These are phyloP conservation scores for Heliamphora pulchella DNA, from an alignment of 179 eudicot genomes.

Conservation along the genomic window DNA sequence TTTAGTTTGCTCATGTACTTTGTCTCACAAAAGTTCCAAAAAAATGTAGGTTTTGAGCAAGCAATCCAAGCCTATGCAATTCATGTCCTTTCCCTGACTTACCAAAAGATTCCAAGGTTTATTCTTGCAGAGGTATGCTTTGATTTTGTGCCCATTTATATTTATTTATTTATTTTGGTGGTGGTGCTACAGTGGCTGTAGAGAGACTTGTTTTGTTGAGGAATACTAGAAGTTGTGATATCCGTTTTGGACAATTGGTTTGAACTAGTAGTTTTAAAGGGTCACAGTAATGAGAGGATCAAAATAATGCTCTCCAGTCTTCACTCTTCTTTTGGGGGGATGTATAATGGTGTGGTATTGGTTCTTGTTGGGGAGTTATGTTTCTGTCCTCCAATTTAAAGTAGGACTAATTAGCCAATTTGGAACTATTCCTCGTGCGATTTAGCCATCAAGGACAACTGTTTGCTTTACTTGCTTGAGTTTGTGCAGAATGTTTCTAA, in stretches of 20 bases:
- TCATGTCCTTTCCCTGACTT: conserved; percentile 79
- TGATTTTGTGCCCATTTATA: background rate
- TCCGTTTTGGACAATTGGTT: background rate
- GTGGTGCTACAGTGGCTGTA: background rate
- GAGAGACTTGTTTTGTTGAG: background rate
- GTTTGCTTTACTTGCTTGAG: background rate
- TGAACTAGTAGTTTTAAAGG: background rate
- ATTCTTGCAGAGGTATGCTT: conserved; percentile 82
- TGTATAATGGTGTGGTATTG: background rate
- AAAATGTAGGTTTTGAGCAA: conserved; percentile 78
- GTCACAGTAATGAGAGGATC: background rate
- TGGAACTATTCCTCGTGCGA: background rate
- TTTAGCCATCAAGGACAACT: background rate
- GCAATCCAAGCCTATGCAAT: conserved; percentile 82
- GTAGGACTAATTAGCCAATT: background rate
- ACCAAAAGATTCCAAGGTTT: conserved; percentile 70
- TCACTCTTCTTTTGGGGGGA: background rate
- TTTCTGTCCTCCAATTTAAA: background rate
- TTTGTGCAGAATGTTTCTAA: background rate
- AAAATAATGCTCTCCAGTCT: background rate
- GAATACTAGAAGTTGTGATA: background rate
- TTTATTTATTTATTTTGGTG: background rate
- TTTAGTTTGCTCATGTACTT: background rate
- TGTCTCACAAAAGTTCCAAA: conserved; percentile 14
- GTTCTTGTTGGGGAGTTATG: background rate